Evolutionary conservation across 495 filamentous ascomycete genomes (phyloP).

Genomic region (Neurospora tetraspora): DNA sequence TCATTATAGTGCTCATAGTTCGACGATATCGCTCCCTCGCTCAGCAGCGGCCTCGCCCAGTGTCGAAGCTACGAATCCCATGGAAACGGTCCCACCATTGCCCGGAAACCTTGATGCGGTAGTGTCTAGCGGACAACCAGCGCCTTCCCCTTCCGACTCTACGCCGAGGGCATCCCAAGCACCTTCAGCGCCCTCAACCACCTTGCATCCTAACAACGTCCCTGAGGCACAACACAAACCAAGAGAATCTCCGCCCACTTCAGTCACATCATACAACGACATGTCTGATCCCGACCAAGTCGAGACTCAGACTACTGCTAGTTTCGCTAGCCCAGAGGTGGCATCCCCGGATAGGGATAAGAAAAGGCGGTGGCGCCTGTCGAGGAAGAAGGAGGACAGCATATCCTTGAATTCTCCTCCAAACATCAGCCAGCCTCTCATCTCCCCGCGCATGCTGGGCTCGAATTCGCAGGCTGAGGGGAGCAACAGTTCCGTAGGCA

Average conservation of each 20-base stretch:
- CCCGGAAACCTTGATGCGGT: constrained; percentile 16
- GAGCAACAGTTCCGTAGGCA: constrained; percentile 61
- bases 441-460: constrained; percentile 43
- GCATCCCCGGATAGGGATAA: constrained; percentile 46
- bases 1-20: constrained; percentile 79
- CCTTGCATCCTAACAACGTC: constrained; percentile 19
- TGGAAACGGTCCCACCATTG: constrained; percentile 22
- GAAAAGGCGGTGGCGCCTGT: constrained; percentile 68
- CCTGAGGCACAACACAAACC: constrained; percentile 48
- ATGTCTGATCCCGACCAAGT: constrained; percentile 64
- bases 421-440: constrained; percentile 22
- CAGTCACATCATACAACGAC: constrained; percentile 67
- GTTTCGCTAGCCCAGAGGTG: constrained; percentile 19
- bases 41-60: constrained; percentile 28
- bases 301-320: constrained; percentile 39
- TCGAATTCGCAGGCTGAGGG: constrained; percentile 55
- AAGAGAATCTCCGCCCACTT: constrained; percentile 56
- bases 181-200: constrained; percentile 16
- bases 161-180: constrained; percentile 25
- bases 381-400: constrained; percentile 47
- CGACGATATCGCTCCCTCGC: constrained; percentile 58
- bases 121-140: constrained; percentile 10
- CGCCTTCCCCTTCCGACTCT: constrained; percentile 22
- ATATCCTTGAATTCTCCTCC: constrained; percentile 1
- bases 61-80: constrained; percentile 25